Conservation (phyloP, 1,284 basidiomycete genomes). For the Cutaneotrichosporon daszewskae region DNA sequence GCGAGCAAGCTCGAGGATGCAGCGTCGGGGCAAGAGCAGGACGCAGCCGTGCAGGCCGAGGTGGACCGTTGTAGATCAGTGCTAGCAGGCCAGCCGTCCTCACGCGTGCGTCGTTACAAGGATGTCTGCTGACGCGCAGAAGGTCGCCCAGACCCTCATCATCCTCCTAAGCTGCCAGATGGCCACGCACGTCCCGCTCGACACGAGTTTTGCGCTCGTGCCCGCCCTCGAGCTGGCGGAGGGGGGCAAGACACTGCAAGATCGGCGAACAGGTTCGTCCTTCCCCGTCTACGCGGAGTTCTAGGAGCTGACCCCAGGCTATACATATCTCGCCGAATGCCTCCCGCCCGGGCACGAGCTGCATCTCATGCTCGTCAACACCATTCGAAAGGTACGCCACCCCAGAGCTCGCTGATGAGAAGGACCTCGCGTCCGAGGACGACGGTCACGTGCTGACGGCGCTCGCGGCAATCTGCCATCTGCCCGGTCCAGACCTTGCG, state of each 20-base stretch:
- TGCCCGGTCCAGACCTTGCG: constrained; percentile 34
- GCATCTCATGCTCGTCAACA: constrained; percentile 42
- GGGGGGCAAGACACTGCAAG: constrained; percentile 25
- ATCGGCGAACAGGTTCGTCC: constrained; percentile 33
- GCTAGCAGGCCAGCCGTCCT: constrained; percentile 13
- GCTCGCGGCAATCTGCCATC: constrained; percentile 30
- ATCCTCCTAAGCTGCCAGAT: constrained; percentile 33
- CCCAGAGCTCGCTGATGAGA: too few species aligned
- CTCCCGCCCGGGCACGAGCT: constrained; percentile 36
- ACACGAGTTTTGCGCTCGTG: constrained; percentile 34
- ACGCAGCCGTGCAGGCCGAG: constrained; percentile 23
- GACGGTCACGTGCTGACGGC: constrained; percentile 31
- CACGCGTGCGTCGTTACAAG: constrained; percentile 21
- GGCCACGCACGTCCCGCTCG: constrained; percentile 9
- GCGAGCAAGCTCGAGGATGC: constrained; percentile 31
- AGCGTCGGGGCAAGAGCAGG: constrained; percentile 25
- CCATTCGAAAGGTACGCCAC: too few species aligned
- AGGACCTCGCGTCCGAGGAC: constrained; percentile 34
- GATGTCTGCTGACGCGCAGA: too few species aligned
- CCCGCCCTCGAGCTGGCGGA: constrained; percentile 41
- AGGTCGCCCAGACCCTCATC: constrained; percentile 32
- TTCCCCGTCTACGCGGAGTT: background rate
- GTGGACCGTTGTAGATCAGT: constrained; percentile 18
- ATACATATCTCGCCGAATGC: constrained; percentile 35
- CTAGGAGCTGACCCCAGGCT: constrained; percentile 28